Evolutionary conservation across 2,329 filamentous ascomycete species (phyloP).

Genomic region (Colletotrichum brevisporum): DNA sequence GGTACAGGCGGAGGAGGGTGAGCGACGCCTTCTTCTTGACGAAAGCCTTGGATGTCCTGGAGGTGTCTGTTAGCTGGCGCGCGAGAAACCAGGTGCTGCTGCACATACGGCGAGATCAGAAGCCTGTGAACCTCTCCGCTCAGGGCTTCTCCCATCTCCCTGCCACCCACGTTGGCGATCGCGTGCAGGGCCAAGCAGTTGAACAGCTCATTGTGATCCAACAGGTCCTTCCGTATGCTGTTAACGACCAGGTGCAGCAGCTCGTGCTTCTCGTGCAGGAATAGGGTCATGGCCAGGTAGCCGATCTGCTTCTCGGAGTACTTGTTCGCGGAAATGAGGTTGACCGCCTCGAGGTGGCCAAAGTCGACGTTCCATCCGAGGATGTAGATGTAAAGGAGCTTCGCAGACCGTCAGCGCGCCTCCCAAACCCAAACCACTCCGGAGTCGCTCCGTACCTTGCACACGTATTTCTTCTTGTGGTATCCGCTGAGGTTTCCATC

Average conservation of each 20-base stretch:
- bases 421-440: conserved; percentile 13
- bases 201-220: conserved; percentile 96
- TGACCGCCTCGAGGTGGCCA: conserved; percentile 97
- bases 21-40: conserved; percentile 99
- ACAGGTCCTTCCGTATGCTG: conserved; percentile 95
- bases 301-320: conserved; percentile 99
- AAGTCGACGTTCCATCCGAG: conserved; percentile 99
- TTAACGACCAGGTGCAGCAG: conserved; percentile 96
- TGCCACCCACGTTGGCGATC: conserved; percentile 96
- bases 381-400: conserved; percentile 98
- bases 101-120: conserved; percentile 89
- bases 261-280: conserved; percentile 97
- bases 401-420: conserved; percentile 44
- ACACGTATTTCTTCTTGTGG: conserved; percentile 99
- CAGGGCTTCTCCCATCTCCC: conserved; percentile 96
- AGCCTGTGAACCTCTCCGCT: conserved; percentile 93
- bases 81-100: neutral
- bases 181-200: conserved; percentile 97
- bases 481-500: conserved; percentile 94
- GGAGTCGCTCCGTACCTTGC: conserved; percentile 75
- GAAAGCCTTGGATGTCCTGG: conserved; percentile 86
- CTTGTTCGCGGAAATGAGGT: conserved; percentile 95
- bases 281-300: conserved; percentile 96
- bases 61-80: neutral
- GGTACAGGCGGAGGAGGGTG: conserved; percentile 91